A percentile compares a stretch with the other conserved stretches of the same genome.
Evolutionary conservation across 768 basidiomycete genomes (phyloP).

Genomic region (Chalciporus chontae): DNA sequence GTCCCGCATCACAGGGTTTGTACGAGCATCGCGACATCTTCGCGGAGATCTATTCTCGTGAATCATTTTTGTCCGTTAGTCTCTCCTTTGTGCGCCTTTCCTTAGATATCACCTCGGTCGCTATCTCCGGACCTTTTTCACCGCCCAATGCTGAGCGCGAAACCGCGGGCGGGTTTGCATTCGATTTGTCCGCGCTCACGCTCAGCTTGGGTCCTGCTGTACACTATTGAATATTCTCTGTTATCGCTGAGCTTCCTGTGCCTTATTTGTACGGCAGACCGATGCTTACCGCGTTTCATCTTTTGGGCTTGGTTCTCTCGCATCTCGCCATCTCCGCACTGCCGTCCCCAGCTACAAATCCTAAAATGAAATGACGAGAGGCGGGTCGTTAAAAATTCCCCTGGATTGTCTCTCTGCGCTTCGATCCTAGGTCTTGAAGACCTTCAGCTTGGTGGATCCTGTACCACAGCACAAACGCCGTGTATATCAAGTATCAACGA

Average conservation of each 20-base stretch:
- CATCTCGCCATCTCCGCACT: conserved; percentile 26
- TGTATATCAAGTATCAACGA: conserved; percentile 3
- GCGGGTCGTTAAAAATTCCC: conserved; percentile 9
- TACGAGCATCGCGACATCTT: conserved; percentile 8
- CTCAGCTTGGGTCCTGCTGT: conserved; percentile 19
- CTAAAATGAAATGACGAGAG: conserved; percentile 28
- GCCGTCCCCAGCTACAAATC: conserved; percentile 11
- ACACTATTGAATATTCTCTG: neutral
- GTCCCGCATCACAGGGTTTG: neutral
- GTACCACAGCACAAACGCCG: conserved; percentile 21
- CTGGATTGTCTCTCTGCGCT: conserved; percentile 22
- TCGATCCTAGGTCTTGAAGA: conserved; percentile 22
- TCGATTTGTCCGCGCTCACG: conserved; percentile 1
- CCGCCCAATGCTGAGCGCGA: neutral
- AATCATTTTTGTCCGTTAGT: neutral
- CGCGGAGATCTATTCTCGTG: neutral
- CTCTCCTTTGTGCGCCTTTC: neutral
- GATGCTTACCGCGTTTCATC: conserved; percentile 11
- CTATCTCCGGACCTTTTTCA: neutral
- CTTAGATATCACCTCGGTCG: neutral
- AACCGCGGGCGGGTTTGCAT: neutral
- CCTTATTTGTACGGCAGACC: conserved; percentile 10
- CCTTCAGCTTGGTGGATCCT: conserved; percentile 22
- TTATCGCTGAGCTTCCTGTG: conserved; percentile 16
- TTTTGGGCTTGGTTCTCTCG: conserved; percentile 12